These are phyloP conservation scores for Dactylonectria estremocensis DNA, from an alignment of 2,329 filamentous ascomycete genomes.

Conservation along the genomic window DNA sequence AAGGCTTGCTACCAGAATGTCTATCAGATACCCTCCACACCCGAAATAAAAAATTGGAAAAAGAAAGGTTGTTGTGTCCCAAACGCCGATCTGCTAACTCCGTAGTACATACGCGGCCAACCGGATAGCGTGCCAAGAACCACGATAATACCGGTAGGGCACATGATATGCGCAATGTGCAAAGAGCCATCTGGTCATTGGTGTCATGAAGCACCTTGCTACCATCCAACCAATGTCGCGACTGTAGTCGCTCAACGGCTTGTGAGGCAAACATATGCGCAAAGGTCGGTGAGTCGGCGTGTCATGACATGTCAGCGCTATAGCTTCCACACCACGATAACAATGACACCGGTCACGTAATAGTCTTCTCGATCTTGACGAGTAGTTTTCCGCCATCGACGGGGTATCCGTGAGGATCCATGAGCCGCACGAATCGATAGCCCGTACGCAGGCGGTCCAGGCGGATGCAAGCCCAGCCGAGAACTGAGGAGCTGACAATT, in stretches of 20 bases:
- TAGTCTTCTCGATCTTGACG: conserved; percentile 66
- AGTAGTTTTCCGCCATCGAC: conserved; percentile 65
- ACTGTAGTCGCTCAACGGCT: not conserved
- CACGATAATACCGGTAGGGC: not conserved
- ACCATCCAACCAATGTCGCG: not conserved
- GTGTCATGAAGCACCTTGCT: not conserved
- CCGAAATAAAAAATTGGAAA: not conserved
- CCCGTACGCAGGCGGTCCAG: conserved; percentile 70
- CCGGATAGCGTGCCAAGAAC: not conserved
- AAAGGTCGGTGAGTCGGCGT: conserved; percentile 18
- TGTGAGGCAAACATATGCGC: not conserved
- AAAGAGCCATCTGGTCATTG: not conserved
- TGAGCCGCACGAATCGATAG: conserved; percentile 68
- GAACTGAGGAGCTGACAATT: conserved; percentile 55
- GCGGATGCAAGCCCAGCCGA: conserved; percentile 73
- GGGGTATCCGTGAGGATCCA: conserved; percentile 61
- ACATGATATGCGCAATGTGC: conserved; percentile 8
- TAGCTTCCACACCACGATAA: not conserved
- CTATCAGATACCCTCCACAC: conserved; percentile 20
- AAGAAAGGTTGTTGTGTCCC: conserved; percentile 4
- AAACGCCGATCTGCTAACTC: conserved; percentile 18
- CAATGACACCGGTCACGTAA: conserved; percentile 49
- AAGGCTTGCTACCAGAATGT: conserved; percentile 17
- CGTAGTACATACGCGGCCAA: not conserved
- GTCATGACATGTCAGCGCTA: not conserved